Percentiles rank a stretch among this genome's conserved stretches.
Conservation (phyloP, 768 basidiomycete species). For the Podaxis sp. region DNA sequence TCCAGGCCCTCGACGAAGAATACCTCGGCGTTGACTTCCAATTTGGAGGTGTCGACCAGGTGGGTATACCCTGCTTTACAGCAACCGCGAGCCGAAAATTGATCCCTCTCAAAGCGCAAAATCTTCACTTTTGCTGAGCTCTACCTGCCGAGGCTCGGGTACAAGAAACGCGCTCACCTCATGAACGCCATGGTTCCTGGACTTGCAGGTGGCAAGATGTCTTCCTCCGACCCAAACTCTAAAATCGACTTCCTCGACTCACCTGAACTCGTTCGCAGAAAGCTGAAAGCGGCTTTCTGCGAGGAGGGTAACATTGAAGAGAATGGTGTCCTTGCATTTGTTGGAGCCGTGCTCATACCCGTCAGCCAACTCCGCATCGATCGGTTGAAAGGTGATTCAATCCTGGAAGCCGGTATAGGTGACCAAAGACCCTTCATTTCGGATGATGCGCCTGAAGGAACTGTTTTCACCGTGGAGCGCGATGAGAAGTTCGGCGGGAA, state of each 20-base stretch:
- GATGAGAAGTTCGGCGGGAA: conserved; percentile 82
- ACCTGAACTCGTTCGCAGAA: conserved; percentile 79
- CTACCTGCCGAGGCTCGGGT: conserved; percentile 92
- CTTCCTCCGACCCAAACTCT: conserved; percentile 93
- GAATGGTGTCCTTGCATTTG: conserved; percentile 88
- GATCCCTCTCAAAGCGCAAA: conserved; percentile 62
- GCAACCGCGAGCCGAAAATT: neutral
- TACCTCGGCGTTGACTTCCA: conserved; percentile 96
- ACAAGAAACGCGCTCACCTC: conserved; percentile 90
- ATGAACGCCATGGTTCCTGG: conserved; percentile 99
- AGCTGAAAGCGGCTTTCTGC: conserved; percentile 91
- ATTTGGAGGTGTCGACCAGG: conserved; percentile 97
- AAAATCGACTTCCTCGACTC: conserved; percentile 97
- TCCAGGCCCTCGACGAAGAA: conserved; percentile 97
- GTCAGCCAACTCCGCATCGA: conserved; percentile 76
- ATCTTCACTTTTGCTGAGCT: conserved; percentile 98
- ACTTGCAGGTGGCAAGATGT: conserved; percentile 95
- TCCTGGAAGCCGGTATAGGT: conserved; percentile 45
- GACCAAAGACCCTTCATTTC: conserved; percentile 63
- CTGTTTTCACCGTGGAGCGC: conserved; percentile 76
- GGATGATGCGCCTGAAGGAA: conserved; percentile 73
- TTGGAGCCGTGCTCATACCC: conserved; percentile 84
- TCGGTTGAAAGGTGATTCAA: conserved; percentile 45
- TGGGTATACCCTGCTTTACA: conserved; percentile 29
- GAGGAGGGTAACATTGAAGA: conserved; percentile 87